These are phyloP conservation scores for Xylaria scruposa DNA, from an alignment of 495 filamentous ascomycete species.

Conservation along the genomic window DNA sequence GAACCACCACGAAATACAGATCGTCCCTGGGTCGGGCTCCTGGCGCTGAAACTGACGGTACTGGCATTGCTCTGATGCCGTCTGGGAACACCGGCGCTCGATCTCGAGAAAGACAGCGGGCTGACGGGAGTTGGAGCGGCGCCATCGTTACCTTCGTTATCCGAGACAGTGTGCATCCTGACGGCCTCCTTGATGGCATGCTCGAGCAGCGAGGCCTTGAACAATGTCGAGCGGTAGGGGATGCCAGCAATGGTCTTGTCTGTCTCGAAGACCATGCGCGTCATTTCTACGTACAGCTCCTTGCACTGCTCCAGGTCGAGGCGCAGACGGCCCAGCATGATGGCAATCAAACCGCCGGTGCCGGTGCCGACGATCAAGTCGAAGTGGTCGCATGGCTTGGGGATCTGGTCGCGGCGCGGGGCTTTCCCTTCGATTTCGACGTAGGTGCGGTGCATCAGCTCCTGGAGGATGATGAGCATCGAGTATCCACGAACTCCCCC, in stretches of 20 bases:
- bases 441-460: constrained; percentile 93
- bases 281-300: constrained; percentile 93
- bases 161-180: constrained; percentile 80
- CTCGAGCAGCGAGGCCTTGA: constrained; percentile 95
- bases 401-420: constrained; percentile 84
- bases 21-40: constrained; percentile 50
- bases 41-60: constrained; percentile 63
- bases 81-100: constrained; percentile 49
- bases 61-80: constrained; percentile 67
- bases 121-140: constrained; percentile 34
- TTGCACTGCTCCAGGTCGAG: constrained; percentile 96
- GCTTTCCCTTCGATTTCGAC: constrained; percentile 84
- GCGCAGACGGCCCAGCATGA: constrained; percentile 93
- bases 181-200: constrained; percentile 93
- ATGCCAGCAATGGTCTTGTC: constrained; percentile 97
- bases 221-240: constrained; percentile 88
- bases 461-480: constrained; percentile 92
- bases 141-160: constrained; percentile 79
- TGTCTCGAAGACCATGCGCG: constrained; percentile 91
- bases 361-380: constrained; percentile 95
- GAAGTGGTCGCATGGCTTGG: constrained; percentile 98
- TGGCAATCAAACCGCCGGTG: constrained; percentile 91
- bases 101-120: constrained; percentile 46
- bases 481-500: constrained; percentile 97
- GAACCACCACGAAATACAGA: constrained; percentile 56